Evolutionary conservation across 352 stramenopile genomes (phyloP).

Genomic region (Globisporangium iwayamae): DNA sequence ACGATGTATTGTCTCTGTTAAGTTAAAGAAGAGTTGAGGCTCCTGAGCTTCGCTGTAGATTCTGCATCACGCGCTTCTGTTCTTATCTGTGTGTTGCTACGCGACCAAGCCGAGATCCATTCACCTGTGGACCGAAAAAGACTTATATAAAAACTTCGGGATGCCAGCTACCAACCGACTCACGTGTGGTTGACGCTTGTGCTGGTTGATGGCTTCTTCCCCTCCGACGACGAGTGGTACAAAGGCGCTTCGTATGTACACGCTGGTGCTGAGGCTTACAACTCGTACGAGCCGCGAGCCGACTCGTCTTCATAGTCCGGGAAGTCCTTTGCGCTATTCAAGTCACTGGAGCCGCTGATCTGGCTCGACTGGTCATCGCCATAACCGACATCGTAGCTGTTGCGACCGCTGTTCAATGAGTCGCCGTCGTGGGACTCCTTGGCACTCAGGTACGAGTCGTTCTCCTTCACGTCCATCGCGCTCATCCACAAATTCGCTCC

Average conservation of each 20-base stretch:
- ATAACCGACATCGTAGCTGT: slow-evolving; percentile 53
- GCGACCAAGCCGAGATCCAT: slow-evolving; percentile 6
- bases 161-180: not conserved
- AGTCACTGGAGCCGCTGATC: slow-evolving; percentile 58
- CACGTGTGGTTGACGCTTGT: not conserved
- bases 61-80: slow-evolving; percentile 7
- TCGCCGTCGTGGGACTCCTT: slow-evolving; percentile 39
- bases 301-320: slow-evolving; percentile 71
- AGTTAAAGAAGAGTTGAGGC: slow-evolving; percentile 9
- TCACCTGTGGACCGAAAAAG: slow-evolving; percentile 9
- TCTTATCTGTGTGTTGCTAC: not conserved
- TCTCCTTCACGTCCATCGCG: slow-evolving; percentile 78
- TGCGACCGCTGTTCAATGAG: slow-evolving; percentile 46
- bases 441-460: slow-evolving; percentile 62
- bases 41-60: slow-evolving; percentile 4
- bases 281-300: slow-evolving; percentile 73
- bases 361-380: slow-evolving; percentile 65
- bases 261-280: slow-evolving; percentile 33
- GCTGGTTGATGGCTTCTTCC: not conserved
- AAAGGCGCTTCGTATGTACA: slow-evolving; percentile 2
- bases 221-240: slow-evolving; percentile 3
- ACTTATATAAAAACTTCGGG: slow-evolving; percentile 15
- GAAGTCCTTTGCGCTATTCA: slow-evolving; percentile 66
- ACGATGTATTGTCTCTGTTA: slow-evolving; percentile 11
- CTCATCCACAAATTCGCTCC: slow-evolving; percentile 70